phyloP scores from a whole-genome alignment of 2,329 filamentous ascomycete genomes.

The Dothistroma septosporum region DNA sequence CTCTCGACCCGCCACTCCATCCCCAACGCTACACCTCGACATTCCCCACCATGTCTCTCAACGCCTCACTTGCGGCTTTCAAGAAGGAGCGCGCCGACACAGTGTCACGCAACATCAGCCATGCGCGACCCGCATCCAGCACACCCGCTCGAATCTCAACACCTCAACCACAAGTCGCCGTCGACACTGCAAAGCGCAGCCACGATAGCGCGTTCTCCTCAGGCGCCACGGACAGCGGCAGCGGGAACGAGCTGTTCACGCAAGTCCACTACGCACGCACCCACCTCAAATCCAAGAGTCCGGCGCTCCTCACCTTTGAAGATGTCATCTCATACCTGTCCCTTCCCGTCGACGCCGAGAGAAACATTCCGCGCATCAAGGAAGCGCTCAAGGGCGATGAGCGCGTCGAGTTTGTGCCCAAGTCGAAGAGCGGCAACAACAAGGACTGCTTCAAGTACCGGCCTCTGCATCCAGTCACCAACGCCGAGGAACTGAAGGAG shows the following conservation, averaged over 20 bases:
- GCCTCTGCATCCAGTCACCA: slow-evolving; percentile 77
- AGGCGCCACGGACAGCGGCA: slow-evolving; percentile 32
- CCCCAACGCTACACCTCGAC: neutral
- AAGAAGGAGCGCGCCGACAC: slow-evolving; percentile 31
- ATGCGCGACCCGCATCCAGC: slow-evolving; percentile 25
- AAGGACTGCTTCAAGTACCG: slow-evolving; percentile 76
- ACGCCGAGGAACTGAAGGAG: slow-evolving; percentile 69
- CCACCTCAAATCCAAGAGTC: slow-evolving; percentile 66
- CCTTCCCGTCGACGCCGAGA: slow-evolving; percentile 48
- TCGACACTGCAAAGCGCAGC: slow-evolving; percentile 54
- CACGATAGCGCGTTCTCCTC: slow-evolving; percentile 26
- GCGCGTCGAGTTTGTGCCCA: slow-evolving; percentile 56
- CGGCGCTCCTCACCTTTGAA: slow-evolving; percentile 63
- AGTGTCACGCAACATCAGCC: slow-evolving; percentile 28
- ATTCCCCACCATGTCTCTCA: slow-evolving; percentile 30
- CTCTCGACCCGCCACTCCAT: neutral
- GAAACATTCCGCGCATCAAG: slow-evolving; percentile 53
- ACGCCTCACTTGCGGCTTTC: slow-evolving; percentile 28
- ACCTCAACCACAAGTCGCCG: slow-evolving; percentile 20
- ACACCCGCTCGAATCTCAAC: slow-evolving; percentile 25
- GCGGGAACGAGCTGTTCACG: slow-evolving; percentile 76
- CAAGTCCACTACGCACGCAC: slow-evolving; percentile 84
- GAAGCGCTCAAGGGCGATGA: slow-evolving; percentile 64
- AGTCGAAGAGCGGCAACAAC: slow-evolving; percentile 32
- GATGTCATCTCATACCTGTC: slow-evolving; percentile 80